Percentiles rank a stretch among this genome's conserved stretches.
These are phyloP conservation scores for Daldinia loculata DNA, from an alignment of 495 filamentous ascomycete species.

Conservation along the genomic window DNA sequence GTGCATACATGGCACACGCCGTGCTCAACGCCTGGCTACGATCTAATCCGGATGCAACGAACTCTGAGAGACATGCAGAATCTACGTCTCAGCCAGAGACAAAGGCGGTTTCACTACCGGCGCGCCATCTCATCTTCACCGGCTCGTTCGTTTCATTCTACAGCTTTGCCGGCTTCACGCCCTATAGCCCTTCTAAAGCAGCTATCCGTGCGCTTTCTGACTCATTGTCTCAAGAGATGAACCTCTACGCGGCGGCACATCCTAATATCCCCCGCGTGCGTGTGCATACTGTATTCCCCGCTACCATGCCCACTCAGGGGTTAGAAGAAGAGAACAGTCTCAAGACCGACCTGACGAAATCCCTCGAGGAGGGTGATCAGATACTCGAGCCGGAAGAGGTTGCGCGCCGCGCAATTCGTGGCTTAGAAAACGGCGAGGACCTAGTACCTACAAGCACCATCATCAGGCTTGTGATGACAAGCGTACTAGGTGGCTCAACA, in stretches of 20 bases:
- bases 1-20: slow-evolving; percentile 77
- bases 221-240: slow-evolving; percentile 77
- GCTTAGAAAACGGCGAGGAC: slow-evolving; percentile 64
- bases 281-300: slow-evolving; percentile 83
- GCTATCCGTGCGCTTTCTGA: slow-evolving; percentile 81
- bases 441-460: slow-evolving; percentile 29
- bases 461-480: slow-evolving; percentile 66
- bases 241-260: slow-evolving; percentile 69
- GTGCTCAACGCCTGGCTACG: slow-evolving; percentile 61
- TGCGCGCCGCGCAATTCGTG: slow-evolving; percentile 67
- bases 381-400: slow-evolving; percentile 74
- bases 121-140: slow-evolving; percentile 81
- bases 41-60: background rate
- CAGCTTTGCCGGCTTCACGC: slow-evolving; percentile 74
- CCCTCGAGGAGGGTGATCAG: slow-evolving; percentile 78
- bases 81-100: background rate
- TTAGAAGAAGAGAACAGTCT: slow-evolving; percentile 73
- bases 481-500: slow-evolving; percentile 69
- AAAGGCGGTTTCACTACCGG: slow-evolving; percentile 43
- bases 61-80: background rate
- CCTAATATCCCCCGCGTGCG: slow-evolving; percentile 58
- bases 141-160: slow-evolving; percentile 74
- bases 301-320: slow-evolving; percentile 73
- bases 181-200: slow-evolving; percentile 80
- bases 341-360: slow-evolving; percentile 78